Percentiles rank a stretch among this genome's conserved stretches.
phyloP scores from a whole-genome alignment of 352 stramenopile species.

The Globisporangium camurandrum region DNA sequence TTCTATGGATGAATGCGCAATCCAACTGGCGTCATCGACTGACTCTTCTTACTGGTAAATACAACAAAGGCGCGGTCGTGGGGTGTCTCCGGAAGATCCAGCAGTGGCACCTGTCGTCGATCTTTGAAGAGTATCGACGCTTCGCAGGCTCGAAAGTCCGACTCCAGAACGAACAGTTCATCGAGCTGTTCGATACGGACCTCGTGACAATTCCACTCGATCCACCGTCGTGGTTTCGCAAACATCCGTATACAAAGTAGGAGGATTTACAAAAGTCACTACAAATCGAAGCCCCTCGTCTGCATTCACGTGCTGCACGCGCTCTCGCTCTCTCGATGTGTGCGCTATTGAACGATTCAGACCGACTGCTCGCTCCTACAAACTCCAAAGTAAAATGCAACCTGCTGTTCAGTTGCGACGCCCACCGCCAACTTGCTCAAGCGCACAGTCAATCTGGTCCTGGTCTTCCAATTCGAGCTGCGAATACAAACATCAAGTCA shows the following conservation, averaged over 20 bases:
- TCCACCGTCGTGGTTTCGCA: constrained; percentile 64
- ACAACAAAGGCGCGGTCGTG: constrained; percentile 84
- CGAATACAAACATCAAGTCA: not conserved
- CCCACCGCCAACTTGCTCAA: constrained; percentile 85
- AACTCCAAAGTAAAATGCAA: not conserved
- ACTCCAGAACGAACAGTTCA: constrained; percentile 92
- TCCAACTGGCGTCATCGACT: no score
- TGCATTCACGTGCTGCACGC: no score
- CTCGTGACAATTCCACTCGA: constrained; percentile 81
- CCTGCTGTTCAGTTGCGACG: no score
- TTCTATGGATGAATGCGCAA: no score
- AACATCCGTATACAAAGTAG: constrained; percentile 29
- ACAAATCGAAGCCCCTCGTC: no score
- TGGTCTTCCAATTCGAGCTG: constrained; percentile 95
- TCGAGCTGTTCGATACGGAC: constrained; percentile 92
- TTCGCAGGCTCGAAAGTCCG: constrained; percentile 87
- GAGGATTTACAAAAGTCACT: no score
- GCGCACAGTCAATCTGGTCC: constrained; percentile 96
- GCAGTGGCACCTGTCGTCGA: constrained; percentile 89
- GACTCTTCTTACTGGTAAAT: no score
- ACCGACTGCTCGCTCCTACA: not conserved
- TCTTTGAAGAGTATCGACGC: constrained; percentile 90
- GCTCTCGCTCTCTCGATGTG: no score
- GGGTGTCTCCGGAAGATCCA: constrained; percentile 90
- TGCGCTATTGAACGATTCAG: no score